Conservation (phyloP, 306 rosid genomes). For the Cucurbita argyrosperma region DNA sequence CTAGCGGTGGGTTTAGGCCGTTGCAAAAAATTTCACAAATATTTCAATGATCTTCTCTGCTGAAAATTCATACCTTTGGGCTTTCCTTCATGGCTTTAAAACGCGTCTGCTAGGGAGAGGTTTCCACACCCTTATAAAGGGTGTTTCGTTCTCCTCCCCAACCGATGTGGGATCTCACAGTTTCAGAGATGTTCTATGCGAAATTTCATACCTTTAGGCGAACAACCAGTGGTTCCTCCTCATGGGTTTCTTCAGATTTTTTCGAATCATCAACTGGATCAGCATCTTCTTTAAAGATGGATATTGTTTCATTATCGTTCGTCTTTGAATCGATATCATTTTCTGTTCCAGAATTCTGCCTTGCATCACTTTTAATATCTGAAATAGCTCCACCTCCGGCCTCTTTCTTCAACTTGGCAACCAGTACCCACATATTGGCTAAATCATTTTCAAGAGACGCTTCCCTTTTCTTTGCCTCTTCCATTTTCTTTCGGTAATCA, state of each 20-base stretch:
- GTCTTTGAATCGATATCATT: conserved; percentile 21
- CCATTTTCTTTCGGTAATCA: conserved; percentile 65
- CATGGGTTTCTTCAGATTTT: conserved; percentile 35
- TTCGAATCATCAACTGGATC: conserved; percentile 33
- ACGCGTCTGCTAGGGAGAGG: too few relatives aligned
- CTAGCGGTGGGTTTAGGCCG: too few relatives aligned
- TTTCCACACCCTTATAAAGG: too few relatives aligned
- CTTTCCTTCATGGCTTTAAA: too few relatives aligned
- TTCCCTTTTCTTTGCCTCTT: conserved; percentile 88
- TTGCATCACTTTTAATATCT: conserved; percentile 42
- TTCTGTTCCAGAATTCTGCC: conserved; percentile 29
- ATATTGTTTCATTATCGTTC: conserved; percentile 19
- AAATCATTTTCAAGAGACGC: conserved; percentile 92
- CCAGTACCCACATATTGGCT: conserved; percentile 99
- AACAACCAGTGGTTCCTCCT: conserved; percentile 76
- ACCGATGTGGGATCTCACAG: too few relatives aligned
- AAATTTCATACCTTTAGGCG: conserved; percentile 63
- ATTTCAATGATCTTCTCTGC: not conserved
- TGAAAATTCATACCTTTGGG: conserved; percentile 44
- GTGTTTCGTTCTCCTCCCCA: too few relatives aligned
- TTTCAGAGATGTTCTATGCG: not conserved
- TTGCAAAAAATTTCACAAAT: too few relatives aligned
- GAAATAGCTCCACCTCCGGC: conserved; percentile 55
- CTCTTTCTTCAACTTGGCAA: conserved; percentile 92
- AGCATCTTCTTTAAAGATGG: conserved; percentile 35